Base-by-base conservation (phyloP, 805 yeast genomes). In the Suhomyces emberorum region DNA sequence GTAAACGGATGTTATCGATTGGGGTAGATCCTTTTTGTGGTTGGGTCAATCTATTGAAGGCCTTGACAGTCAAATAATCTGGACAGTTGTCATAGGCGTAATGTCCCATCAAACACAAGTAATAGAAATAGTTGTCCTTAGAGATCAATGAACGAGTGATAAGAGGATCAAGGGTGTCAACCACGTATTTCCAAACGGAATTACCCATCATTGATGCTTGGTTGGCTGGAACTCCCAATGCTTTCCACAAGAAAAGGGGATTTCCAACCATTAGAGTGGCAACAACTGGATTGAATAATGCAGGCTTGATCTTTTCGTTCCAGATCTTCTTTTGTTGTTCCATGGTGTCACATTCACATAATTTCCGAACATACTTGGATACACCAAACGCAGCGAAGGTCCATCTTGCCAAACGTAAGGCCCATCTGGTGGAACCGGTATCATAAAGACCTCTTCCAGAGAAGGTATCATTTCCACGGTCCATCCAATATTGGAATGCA, bases 391-490 rank as follows among this genome's bases (percentile, higher is more conserved):
- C 34, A 20, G 63, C 63, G 65, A 85, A 83, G 2, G 83, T 65
- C 43, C 70, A 74, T 42, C 70, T 70, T 7, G 88, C 83, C 41
- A 83, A 60, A 51, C 89, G 70, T 35, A 85, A 63, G 1, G 95
- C 95, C 95, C 95, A 85, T 58, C 91, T 73, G 1, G 95, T 81
- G 19, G 85, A 83, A 0, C 95, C 95, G 5, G 93, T 85, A 50
- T 85, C 87, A 37, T 49, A 49, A 26, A 85, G 63, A 15, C 95
- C 95, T 28, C 55, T 61, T 1, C 84, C 81, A 11, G 70, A 63
- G 52, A 86, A 85, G 0, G 88, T 72, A 38, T 63, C 63, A 22
- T 67, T 65, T 15, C 89, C 89, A 42, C 72, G 74, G 26, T 68
- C 70, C 61, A 74, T 65, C 95, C 95, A 85, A 59, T 76, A 85